phyloP scores from a whole-genome alignment of 1,139 yeast genomes.

The Groenewaldozyma auringiensis region DNA sequence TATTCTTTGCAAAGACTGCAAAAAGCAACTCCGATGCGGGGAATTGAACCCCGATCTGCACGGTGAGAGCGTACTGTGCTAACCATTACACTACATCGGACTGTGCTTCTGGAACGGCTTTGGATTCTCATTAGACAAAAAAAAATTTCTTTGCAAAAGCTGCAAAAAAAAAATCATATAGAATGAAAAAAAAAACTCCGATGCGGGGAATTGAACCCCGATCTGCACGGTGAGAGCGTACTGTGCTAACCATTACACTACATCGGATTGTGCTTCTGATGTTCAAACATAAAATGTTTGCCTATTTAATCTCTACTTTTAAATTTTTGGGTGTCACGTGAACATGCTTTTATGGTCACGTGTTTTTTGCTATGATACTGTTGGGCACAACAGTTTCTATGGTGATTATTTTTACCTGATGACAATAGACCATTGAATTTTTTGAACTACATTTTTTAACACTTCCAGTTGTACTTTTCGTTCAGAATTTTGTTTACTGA shows the following conservation, averaged over 20 bases:
- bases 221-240: slow-evolving; percentile 18
- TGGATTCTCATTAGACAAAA: too few relatives aligned
- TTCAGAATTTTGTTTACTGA: too few relatives aligned
- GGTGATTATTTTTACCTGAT: too few relatives aligned
- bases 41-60: slow-evolving; percentile 79
- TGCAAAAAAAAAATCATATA: too few relatives aligned
- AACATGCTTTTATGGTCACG: neutral
- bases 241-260: slow-evolving; percentile 18
- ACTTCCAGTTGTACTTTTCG: too few relatives aligned
- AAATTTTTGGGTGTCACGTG: neutral
- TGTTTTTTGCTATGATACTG: neutral
- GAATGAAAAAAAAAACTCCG: slow-evolving; percentile 13
- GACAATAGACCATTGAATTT: too few relatives aligned
- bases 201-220: slow-evolving; percentile 18
- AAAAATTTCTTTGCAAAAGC: too few relatives aligned
- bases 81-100: slow-evolving; percentile 78
- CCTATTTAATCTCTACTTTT: neutral
- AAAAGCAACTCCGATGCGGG: slow-evolving; percentile 54
- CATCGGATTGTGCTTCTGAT: too few relatives aligned
- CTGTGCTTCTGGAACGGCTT: too few relatives aligned
- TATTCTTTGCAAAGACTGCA: neutral
- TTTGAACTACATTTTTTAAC: too few relatives aligned
- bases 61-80: slow-evolving; percentile 81
- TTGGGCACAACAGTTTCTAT: neutral
- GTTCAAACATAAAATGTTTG: too few relatives aligned